Evolutionary conservation across 2,329 filamentous ascomycete genomes (phyloP), one percentile per base, ranked within the genome.

Genomic region (Rhynchosporium secalis): DNA sequence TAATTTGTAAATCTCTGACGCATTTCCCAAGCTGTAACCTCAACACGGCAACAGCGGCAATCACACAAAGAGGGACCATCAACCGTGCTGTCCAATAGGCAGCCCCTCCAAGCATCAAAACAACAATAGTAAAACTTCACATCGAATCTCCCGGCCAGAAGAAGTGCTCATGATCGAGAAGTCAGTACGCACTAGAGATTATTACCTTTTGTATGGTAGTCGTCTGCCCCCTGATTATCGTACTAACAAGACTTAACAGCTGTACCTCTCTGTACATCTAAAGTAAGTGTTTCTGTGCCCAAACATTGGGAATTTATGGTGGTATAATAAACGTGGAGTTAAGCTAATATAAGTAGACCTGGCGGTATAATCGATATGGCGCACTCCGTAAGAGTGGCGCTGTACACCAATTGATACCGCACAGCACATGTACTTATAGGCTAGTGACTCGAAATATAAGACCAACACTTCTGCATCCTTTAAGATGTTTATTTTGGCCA

Each of bases 71-170:
- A 54, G 55, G 38, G 12, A 31, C 29, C 20, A 38, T 62, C 55
- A 62, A 62, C 46, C 36, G 48, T 28, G 60, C 60, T n/a, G 56
- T 62, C 38, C 55, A 58, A 26, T 62, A 62, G 33, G 41, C 47
- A 1, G 60, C 58, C 8, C 54, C 55, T 46, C 36, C 45, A 15
- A 62, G 54, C 20, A 58, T 56, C 12, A 56, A 59, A 36, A 60
- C 61, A 8, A 13, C 31, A 38, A 28, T 63, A 29, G 61, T 29
- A 26, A 56, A 63, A 20, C 49, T 63, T 9, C 51, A 57, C 8
- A 54, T 63, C 26, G 57, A 54, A 31, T 49, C 43, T 8, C 63
- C 63, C 1, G 60, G 56, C 56, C 60, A 29, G 60, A 60, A 20
- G 47, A 65, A 41, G 60, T 65, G 3, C 60, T 65, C 36, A 56